Percentiles rank a stretch among this genome's conserved stretches.
Evolutionary conservation across 805 yeast species (phyloP).

Genomic region (Saccharomycopsis vini): DNA sequence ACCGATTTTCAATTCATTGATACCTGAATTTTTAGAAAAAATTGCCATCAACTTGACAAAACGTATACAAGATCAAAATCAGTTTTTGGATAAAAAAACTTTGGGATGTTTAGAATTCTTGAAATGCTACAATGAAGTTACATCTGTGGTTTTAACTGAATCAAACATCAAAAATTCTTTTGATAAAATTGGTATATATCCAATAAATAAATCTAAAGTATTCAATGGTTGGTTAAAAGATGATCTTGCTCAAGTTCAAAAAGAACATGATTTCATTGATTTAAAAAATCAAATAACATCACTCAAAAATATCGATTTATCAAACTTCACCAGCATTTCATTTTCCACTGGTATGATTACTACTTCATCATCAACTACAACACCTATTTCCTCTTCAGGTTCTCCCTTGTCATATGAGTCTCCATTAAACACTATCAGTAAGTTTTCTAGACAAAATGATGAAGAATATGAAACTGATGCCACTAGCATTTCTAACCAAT

Average conservation of each 20-base stretch:
- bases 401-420: too few species aligned
- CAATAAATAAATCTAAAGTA: neutral
- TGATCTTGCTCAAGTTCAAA: neutral
- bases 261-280: slow-evolving; percentile 8
- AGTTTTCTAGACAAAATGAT: too few species aligned
- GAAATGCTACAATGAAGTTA: slow-evolving; percentile 1
- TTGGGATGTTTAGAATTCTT: neutral
- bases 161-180: neutral
- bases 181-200: slow-evolving; percentile 3
- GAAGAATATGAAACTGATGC: too few species aligned
- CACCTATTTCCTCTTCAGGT: too few species aligned
- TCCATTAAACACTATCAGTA: too few species aligned
- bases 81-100: neutral
- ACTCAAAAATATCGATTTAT: neutral
- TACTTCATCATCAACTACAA: neutral
- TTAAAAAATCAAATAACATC: neutral
- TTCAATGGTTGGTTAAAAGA: neutral
- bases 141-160: neutral
- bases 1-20: slow-evolving; percentile 1
- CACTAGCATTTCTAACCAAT: too few species aligned
- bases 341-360: neutral
- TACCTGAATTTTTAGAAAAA: too few species aligned
- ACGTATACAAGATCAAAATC: neutral
- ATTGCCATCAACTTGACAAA: neutral
- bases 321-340: neutral